Evolutionary conservation across 2,329 filamentous ascomycete genomes (phyloP).

Genomic region (Apiospora pterosperma): DNA sequence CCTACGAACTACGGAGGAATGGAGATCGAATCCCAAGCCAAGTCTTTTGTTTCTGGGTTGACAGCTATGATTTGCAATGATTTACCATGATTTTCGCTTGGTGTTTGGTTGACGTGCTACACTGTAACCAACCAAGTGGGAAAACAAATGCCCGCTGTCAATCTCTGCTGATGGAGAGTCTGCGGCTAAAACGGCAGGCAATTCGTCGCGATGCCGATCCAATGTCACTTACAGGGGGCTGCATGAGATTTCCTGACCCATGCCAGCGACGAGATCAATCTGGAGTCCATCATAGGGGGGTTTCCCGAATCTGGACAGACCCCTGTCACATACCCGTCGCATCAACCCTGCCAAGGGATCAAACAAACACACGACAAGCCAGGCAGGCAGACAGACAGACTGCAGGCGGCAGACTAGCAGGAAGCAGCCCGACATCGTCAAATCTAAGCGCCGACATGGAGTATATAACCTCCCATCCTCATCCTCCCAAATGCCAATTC

Average conservation of each 20-base stretch:
- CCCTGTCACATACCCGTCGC: slow-evolving; percentile 1
- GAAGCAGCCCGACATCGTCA: not conserved
- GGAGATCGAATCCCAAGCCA: not conserved
- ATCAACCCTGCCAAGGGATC: not conserved
- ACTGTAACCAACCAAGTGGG: not conserved
- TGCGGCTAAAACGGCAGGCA: not conserved
- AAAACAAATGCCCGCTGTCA: not conserved
- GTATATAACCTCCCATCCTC: slow-evolving; percentile 6
- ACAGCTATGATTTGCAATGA: not conserved
- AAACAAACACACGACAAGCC: not conserved
- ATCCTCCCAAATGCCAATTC: not conserved
- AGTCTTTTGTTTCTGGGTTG: not conserved
- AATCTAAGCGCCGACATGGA: not conserved
- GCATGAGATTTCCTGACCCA: not conserved
- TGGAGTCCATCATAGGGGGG: not conserved
- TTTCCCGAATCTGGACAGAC: not conserved
- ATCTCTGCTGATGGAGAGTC: not conserved
- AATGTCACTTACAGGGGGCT: not conserved
- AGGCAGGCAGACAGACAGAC: not conserved
- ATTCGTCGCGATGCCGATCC: not conserved
- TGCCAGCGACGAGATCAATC: not conserved
- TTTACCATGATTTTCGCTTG: not conserved
- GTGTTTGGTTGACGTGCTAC: not conserved
- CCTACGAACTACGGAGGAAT: not conserved
- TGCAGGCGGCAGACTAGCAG: not conserved